phyloP scores from a whole-genome alignment of 2,329 filamentous ascomycete genomes.

The Alternaria sp. region DNA sequence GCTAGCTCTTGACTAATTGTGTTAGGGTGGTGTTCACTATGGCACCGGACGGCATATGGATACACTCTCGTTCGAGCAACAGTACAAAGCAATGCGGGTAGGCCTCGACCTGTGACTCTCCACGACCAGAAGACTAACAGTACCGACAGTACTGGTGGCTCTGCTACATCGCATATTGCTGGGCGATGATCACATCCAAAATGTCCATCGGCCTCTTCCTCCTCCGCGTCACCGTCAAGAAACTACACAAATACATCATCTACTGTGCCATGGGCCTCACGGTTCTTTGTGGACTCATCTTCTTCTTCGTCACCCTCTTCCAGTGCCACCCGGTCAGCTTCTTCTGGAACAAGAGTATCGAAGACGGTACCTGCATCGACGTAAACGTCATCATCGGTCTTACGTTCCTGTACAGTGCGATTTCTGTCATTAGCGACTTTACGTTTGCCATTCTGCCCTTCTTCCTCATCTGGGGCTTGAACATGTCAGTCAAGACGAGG shows the following conservation, averaged over 20 bases:
- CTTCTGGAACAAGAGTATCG: constrained; percentile 58
- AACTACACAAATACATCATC: constrained; percentile 48
- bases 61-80: constrained; percentile 30
- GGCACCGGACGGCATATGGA: constrained; percentile 45
- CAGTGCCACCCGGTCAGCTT: constrained; percentile 60
- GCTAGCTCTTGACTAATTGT: neutral
- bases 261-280: constrained; percentile 47
- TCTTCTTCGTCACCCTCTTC: constrained; percentile 59
- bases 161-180: constrained; percentile 46
- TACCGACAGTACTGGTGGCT: constrained; percentile 45
- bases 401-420: constrained; percentile 58
- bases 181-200: constrained; percentile 44
- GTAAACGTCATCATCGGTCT: constrained; percentile 52
- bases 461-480: constrained; percentile 60
- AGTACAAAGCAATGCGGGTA: constrained; percentile 42
- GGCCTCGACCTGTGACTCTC: neutral
- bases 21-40: constrained; percentile 34
- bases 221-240: constrained; percentile 42
- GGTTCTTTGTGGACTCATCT: constrained; percentile 49
- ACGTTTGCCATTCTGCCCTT: constrained; percentile 61
- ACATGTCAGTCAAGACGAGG: constrained; percentile 60
- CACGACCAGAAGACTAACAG: neutral
- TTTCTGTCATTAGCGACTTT: constrained; percentile 59
- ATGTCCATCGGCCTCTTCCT: constrained; percentile 47
- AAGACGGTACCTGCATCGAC: constrained; percentile 53